Evolutionary conservation across 441 rosid genomes (phyloP), one percentile per base, ranked within the genome.

Genomic region (Adansonia rubrostipa): DNA sequence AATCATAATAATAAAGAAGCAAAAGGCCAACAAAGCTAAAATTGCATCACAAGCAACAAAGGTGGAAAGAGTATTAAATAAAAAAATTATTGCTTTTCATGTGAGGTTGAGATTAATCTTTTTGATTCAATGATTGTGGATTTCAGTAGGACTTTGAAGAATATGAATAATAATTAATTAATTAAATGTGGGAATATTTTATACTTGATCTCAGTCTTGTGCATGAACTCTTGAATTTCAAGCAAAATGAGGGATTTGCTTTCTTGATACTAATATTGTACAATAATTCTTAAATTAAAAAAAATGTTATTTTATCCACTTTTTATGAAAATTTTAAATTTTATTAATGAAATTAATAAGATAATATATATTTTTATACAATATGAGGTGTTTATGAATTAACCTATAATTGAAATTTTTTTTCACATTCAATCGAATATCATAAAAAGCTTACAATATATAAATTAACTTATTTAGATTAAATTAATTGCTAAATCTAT

Each of bases 91-190:
- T 75, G 60, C 69, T 28, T 58, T 81, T 66, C 82, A 79, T 82
- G 86, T 82, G 72, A 22, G 86, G 90, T 82, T 87, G 88, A 89
- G 89, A 74, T 79, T 64, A 78, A 82, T 88, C 96, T 93, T 92
- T 93, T 89, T 76, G 90, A 68, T 75, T 74, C 88, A 89, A 89
- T 92, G 84, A 93, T 93, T 84, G 85, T 86, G 77, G 79, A 75
- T 56, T 63, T 17, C 33, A n/a, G 48, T 28, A 51, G 61, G 13
- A 28, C 8, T 50, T 50, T 3, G 22, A 47, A 68, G 19, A 11
- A 36, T 36, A 9, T 5, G 0, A 48, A 33, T 28, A 15, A 1
- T 10, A 66, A 8, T 4, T 19, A 51, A 50, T 71, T 1, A 50
- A 5, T 9, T 9, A 7, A 14, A 7, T 48, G 13, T 70, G 20